Evolutionary conservation across 371 early-diverging fungal genomes (phyloP).

Genomic region (Synchytrium microbalum): DNA sequence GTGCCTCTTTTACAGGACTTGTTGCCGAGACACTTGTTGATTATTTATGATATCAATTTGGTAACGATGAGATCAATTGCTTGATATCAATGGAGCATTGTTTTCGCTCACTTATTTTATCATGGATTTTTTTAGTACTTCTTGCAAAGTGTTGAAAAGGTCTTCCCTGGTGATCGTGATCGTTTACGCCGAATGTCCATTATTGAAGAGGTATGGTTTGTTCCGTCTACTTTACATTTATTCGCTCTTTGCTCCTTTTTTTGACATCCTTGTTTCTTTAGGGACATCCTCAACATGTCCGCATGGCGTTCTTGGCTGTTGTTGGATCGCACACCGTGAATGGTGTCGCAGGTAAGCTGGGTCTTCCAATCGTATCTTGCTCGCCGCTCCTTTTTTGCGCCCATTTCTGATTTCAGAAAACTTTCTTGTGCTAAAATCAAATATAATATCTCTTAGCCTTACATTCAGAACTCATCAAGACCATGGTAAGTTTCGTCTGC

Average conservation of each 20-base stretch:
- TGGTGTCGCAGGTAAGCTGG: conserved; percentile 64
- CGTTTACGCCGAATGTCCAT: conserved; percentile 71
- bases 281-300: conserved; percentile 74
- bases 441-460: conserved; percentile 37
- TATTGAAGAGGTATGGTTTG: conserved; percentile 67
- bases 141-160: conserved; percentile 76
- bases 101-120: conserved; percentile 1
- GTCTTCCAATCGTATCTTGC: background rate
- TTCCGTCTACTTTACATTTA: background rate
- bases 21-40: conserved; percentile 85
- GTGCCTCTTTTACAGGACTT: conserved; percentile 80
- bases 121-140: conserved; percentile 57
- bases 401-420: too few species aligned
- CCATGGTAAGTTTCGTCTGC: conserved; percentile 24
- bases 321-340: conserved; percentile 85
- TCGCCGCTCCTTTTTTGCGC: background rate
- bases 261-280: conserved; percentile 26
- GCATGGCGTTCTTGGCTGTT: conserved; percentile 69
- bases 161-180: conserved; percentile 77
- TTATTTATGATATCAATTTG: conserved; percentile 92
- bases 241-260: background rate
- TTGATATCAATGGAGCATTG: background rate
- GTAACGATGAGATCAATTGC: conserved; percentile 16
- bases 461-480: conserved; percentile 80
- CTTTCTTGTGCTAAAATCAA: background rate